A percentile compares a stretch with the other conserved stretches of the same genome.
phyloP scores from a whole-genome alignment of 371 early-diverging fungal genomes.

The Umbelopsis sp. region DNA sequence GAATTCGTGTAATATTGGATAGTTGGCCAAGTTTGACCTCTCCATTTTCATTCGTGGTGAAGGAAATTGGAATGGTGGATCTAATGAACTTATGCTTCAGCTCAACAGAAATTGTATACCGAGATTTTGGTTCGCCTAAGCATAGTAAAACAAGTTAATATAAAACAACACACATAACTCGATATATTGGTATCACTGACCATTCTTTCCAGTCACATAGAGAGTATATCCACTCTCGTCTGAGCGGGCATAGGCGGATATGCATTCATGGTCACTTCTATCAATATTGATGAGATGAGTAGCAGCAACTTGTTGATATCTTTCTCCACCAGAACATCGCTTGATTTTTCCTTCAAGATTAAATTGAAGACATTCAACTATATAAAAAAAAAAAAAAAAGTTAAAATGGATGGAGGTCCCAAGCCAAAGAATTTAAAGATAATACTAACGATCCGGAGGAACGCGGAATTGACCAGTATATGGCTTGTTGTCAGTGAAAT shows the following conservation, averaged over 20 bases:
- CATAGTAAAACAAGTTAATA: not conserved
- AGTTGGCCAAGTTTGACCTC: constrained; percentile 46
- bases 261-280: not conserved
- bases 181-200: constrained; percentile 22
- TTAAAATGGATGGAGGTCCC: not conserved
- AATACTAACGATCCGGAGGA: constrained; percentile 36
- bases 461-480: constrained; percentile 35
- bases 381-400: not conserved
- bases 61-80: constrained; percentile 11
- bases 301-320: constrained; percentile 13
- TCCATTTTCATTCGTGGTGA: constrained; percentile 52
- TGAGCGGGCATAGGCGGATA: constrained; percentile 31
- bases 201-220: constrained; percentile 55
- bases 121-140: constrained; percentile 39
- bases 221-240: constrained; percentile 36
- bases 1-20: constrained; percentile 1
- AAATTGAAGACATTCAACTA: constrained; percentile 30
- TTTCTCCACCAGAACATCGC: constrained; percentile 26
- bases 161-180: too few relatives aligned
- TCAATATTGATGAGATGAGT: constrained; percentile 18
- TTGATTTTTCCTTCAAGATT: constrained; percentile 42
- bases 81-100: constrained; percentile 36
- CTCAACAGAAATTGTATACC: constrained; percentile 32
- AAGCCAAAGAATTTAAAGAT: not conserved
- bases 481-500: constrained; percentile 33